These are phyloP conservation scores for Lanmaoa rubissima DNA, from an alignment of 768 basidiomycete genomes.

Conservation along the genomic window DNA sequence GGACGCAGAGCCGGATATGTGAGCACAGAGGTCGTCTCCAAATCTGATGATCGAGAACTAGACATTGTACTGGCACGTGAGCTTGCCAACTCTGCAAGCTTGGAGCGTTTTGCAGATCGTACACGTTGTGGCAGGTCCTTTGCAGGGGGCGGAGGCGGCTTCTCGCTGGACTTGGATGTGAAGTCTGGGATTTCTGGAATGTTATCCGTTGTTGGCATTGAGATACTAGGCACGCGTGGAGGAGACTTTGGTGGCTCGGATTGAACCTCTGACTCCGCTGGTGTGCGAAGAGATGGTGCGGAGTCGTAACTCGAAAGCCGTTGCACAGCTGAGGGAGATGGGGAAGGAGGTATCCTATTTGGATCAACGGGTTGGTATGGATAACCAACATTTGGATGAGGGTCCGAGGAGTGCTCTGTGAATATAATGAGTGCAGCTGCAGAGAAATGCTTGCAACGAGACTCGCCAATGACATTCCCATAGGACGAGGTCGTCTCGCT, in stretches of 20 bases:
- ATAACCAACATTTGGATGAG: conserved; percentile 4
- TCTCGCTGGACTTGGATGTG: conserved; percentile 44
- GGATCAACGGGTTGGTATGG: conserved; percentile 41
- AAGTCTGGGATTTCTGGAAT: conserved; percentile 58
- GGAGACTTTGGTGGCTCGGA: conserved; percentile 36
- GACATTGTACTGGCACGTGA: conserved; percentile 53
- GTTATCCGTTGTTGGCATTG: conserved; percentile 44
- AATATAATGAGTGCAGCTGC: conserved; percentile 4
- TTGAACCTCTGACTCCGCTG: conserved; percentile 35
- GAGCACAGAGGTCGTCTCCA: conserved; percentile 59
- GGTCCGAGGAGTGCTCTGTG: conserved; percentile 19
- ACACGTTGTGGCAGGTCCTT: conserved; percentile 23
- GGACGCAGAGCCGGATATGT: conserved; percentile 74
- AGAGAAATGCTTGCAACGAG: neutral
- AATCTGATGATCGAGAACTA: conserved; percentile 54
- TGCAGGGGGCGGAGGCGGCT: conserved; percentile 25
- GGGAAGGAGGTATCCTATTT: conserved; percentile 61
- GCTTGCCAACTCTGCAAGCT: conserved; percentile 65
- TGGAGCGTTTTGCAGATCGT: conserved; percentile 50
- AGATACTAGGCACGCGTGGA: conserved; percentile 42
- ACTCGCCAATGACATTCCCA: conserved; percentile 58
- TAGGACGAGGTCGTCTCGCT: conserved; percentile 53
- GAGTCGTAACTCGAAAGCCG: conserved; percentile 57
- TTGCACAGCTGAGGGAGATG: conserved; percentile 64
- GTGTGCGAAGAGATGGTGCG: conserved; percentile 52